These are phyloP conservation scores for Penicillium roqueforti DNA, from an alignment of 495 filamentous ascomycete species.

Conservation along the genomic window DNA sequence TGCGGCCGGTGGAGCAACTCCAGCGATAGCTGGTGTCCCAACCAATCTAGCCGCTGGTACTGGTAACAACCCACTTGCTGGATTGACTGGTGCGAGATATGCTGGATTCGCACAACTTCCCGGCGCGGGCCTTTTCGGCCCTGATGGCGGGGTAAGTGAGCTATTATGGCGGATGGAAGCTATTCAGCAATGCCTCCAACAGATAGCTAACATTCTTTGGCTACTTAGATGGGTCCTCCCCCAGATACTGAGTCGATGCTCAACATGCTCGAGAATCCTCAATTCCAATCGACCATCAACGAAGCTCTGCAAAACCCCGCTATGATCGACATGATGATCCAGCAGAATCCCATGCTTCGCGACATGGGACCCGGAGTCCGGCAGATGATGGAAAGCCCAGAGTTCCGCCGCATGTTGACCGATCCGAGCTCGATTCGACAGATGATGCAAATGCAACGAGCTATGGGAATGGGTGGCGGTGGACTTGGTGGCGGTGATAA, in stretches of 20 bases:
- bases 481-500: conserved; percentile 41
- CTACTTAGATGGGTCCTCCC: conserved; percentile 78
- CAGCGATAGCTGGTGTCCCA: conserved; percentile 62
- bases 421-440: conserved; percentile 78
- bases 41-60: conserved; percentile 89
- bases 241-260: conserved; percentile 76
- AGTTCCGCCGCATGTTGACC: conserved; percentile 93
- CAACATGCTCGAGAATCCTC: conserved; percentile 80
- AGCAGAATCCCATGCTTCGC: conserved; percentile 81
- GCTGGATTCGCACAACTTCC: conserved; percentile 89
- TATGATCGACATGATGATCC: conserved; percentile 88
- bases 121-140: conserved; percentile 84
- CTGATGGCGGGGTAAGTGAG: conserved; percentile 90
- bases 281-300: conserved; percentile 77
- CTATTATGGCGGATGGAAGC: neutral
- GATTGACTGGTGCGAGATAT: conserved; percentile 88
- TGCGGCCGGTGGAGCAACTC: conserved; percentile 46
- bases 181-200: neutral
- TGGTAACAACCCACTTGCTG: conserved; percentile 84
- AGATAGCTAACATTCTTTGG: conserved; percentile 17
- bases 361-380: conserved; percentile 76
- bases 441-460: conserved; percentile 72
- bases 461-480: conserved; percentile 55
- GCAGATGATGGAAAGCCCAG: conserved; percentile 77
- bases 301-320: conserved; percentile 91